Conservation (phyloP, 257 asterid genomes). For the Linderniella brevidens region DNA sequence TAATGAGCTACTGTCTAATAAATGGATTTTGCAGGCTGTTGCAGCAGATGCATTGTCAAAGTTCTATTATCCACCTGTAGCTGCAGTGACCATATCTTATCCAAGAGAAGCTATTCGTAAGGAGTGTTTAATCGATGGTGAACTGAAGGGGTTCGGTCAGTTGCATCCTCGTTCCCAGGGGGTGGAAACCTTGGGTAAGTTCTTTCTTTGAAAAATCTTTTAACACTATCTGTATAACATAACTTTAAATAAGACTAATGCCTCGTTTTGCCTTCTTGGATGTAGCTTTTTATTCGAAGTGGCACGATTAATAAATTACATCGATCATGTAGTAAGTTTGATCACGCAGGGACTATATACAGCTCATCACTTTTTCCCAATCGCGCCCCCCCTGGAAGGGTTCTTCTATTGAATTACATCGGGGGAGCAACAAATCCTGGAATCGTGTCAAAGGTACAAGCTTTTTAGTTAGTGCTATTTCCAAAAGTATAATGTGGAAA, state of each 20-base stretch:
- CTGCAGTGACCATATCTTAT: conserved; percentile 81
- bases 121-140: conserved; percentile 65
- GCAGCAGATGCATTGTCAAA: conserved; percentile 71
- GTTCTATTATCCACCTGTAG: conserved; percentile 92
- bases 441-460: conserved; percentile 61
- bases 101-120: conserved; percentile 72
- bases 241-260: not conserved
- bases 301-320: no score
- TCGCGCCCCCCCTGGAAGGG: conserved; percentile 86
- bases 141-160: conserved; percentile 95
- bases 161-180: conserved; percentile 97
- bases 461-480: conserved; percentile 1
- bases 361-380: conserved; percentile 95
- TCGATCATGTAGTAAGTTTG: conserved; percentile 2
- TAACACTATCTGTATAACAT: not conserved
- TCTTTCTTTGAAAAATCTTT: conserved; percentile 4
- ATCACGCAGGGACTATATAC: conserved; percentile 74
- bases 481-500: no score
- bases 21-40: conserved; percentile 40
- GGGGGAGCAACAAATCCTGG: conserved; percentile 88
- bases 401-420: conserved; percentile 87
- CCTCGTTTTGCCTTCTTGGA: not conserved
- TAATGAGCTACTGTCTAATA: no score
- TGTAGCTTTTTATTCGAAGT: conserved; percentile 1
- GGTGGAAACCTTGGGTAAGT: conserved; percentile 83